Evolutionary conservation across 2,329 filamentous ascomycete genomes (phyloP).

Genomic region (Fusarium verrucosum): DNA sequence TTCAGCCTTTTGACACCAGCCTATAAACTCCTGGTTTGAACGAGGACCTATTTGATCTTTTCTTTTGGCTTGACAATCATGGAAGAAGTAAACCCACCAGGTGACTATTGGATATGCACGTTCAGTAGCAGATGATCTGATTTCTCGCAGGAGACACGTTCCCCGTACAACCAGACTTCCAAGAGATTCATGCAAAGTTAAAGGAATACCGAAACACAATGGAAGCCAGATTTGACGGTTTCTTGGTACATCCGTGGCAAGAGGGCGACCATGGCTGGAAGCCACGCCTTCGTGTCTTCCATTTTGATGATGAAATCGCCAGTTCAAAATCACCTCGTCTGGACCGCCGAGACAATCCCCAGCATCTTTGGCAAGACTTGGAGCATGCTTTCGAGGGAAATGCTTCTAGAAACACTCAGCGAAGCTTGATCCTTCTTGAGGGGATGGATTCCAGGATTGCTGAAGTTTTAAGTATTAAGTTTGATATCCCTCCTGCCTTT

Average conservation of each 20-base stretch:
- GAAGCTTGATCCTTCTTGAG: not conserved
- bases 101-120: too few relatives aligned
- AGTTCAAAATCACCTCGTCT: not conserved
- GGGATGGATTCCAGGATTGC: not conserved
- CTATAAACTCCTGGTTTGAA: too few relatives aligned
- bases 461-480: not conserved
- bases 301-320: not conserved
- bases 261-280: not conserved
- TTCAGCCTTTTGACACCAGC: too few relatives aligned
- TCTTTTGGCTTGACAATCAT: not conserved
- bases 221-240: not conserved
- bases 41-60: not conserved
- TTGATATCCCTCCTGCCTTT: not conserved
- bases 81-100: not conserved
- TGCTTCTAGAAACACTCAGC: not conserved
- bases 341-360: not conserved
- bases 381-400: not conserved
- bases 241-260: not conserved
- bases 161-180: not conserved
- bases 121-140: fast-evolving
- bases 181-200: not conserved
- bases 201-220: not conserved
- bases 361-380: not conserved
- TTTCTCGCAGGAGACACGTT: not conserved
- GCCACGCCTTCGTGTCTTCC: not conserved